Conservation (phyloP, 2,329 filamentous ascomycete genomes). For the Emmonsiellopsis sp. region DNA sequence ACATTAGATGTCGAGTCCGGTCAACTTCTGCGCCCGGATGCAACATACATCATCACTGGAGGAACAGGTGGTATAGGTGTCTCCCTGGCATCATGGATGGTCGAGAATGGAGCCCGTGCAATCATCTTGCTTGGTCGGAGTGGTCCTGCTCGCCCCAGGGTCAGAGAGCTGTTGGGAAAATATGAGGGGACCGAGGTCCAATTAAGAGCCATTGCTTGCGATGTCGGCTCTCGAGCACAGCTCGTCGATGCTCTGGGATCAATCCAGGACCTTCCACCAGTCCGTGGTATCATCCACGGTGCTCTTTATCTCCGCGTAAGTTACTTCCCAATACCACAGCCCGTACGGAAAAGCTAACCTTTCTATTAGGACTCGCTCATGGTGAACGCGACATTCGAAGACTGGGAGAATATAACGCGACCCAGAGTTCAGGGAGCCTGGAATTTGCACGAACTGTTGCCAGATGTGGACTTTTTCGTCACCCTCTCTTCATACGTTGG, state of each 20-base stretch:
- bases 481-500: background rate
- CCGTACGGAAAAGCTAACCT: background rate
- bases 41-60: constrained; percentile 28
- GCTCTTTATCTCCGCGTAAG: background rate
- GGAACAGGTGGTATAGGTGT: constrained; percentile 29
- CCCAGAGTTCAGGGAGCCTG: background rate
- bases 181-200: background rate
- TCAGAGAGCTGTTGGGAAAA: background rate
- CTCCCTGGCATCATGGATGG: constrained; percentile 23
- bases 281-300: background rate
- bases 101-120: constrained; percentile 22
- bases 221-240: background rate
- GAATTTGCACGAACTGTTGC: background rate
- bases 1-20: background rate
- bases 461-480: constrained; percentile 1
- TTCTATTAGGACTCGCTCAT: background rate
- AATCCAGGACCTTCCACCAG: background rate
- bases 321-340: background rate
- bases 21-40: constrained; percentile 12
- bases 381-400: background rate
- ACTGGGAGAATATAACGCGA: background rate
- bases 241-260: too few relatives aligned
- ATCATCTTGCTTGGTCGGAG: constrained; percentile 22
- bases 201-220: background rate
- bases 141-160: background rate